These are phyloP conservation scores for Yueomyces sinensis DNA, from an alignment of 805 yeast genomes.

Conservation along the genomic window DNA sequence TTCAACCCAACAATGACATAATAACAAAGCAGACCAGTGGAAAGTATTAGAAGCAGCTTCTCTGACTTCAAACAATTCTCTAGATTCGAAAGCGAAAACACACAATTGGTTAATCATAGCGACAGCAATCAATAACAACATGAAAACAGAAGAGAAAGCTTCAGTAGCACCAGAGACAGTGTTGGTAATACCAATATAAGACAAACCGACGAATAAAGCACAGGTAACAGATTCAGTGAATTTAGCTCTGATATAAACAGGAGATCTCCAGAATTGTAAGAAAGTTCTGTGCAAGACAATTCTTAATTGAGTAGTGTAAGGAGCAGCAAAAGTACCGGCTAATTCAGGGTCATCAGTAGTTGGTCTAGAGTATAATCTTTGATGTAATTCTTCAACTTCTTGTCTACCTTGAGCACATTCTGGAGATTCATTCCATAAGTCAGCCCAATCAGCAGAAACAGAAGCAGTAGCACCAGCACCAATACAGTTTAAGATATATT, in stretches of 20 bases:
- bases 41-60: conserved; percentile 64
- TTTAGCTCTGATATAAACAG: conserved; percentile 45
- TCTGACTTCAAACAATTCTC: conserved; percentile 58
- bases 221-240: conserved; percentile 37
- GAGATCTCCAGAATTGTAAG: conserved; percentile 56
- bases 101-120: conserved; percentile 50
- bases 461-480: conserved; percentile 73
- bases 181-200: conserved; percentile 46
- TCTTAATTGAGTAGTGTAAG: conserved; percentile 27
- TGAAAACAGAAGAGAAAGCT: conserved; percentile 48
- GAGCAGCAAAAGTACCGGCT: conserved; percentile 34
- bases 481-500: conserved; percentile 57
- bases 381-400: conserved; percentile 44
- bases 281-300: conserved; percentile 39
- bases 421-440: conserved; percentile 42
- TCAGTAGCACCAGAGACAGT: conserved; percentile 54
- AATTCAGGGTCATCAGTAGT: conserved; percentile 25
- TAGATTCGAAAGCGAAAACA: conserved; percentile 44
- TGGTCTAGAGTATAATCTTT: conserved; percentile 24
- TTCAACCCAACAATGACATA: conserved; percentile 32
- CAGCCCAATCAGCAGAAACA: conserved; percentile 46
- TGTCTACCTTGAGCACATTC: conserved; percentile 37
- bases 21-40: conserved; percentile 48
- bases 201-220: conserved; percentile 52
- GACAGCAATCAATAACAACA: conserved; percentile 38